Evolutionary conservation across 768 basidiomycete species (phyloP).

Genomic region (Phaeotremella skinneri): DNA sequence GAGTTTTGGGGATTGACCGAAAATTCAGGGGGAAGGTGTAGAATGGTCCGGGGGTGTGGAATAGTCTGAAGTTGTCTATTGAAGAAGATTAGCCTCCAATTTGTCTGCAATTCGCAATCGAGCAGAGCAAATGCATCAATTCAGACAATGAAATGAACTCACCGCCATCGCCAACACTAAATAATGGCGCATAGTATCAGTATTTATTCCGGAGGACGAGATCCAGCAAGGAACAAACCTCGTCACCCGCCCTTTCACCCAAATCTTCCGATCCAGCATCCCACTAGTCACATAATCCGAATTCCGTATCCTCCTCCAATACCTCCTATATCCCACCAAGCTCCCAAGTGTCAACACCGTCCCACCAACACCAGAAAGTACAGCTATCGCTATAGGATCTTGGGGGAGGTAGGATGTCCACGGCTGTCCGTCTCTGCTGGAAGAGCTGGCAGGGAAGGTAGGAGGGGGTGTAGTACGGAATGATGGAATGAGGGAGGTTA

Average conservation of each 20-base stretch:
- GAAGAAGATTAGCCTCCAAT: constrained; percentile 46
- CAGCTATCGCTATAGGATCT: constrained; percentile 36
- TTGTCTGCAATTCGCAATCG: neutral
- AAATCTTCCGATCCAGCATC: constrained; percentile 60
- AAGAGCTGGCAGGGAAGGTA: neutral
- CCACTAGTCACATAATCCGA: constrained; percentile 70
- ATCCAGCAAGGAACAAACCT: constrained; percentile 55
- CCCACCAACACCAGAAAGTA: constrained; percentile 49
- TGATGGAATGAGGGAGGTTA: constrained; percentile 1
- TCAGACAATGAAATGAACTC: constrained; percentile 30
- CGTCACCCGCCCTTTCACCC: constrained; percentile 78
- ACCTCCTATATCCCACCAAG: constrained; percentile 36
- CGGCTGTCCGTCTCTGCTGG: no score
- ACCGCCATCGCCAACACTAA: constrained; percentile 11
- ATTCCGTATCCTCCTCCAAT: constrained; percentile 58
- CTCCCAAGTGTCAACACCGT: constrained; percentile 37
- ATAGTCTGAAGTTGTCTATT: constrained; percentile 81
- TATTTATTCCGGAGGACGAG: neutral
- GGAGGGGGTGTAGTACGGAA: neutral
- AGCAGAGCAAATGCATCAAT: constrained; percentile 37
- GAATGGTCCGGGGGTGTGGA: constrained; percentile 76
- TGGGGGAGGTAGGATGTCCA: constrained; percentile 22
- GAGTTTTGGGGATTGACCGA: constrained; percentile 60
- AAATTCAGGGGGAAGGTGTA: constrained; percentile 73
- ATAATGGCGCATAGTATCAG: neutral